Base-by-base conservation (phyloP, 1,284 basidiomycete genomes). In the Papiliotrema terrestris region DNA sequence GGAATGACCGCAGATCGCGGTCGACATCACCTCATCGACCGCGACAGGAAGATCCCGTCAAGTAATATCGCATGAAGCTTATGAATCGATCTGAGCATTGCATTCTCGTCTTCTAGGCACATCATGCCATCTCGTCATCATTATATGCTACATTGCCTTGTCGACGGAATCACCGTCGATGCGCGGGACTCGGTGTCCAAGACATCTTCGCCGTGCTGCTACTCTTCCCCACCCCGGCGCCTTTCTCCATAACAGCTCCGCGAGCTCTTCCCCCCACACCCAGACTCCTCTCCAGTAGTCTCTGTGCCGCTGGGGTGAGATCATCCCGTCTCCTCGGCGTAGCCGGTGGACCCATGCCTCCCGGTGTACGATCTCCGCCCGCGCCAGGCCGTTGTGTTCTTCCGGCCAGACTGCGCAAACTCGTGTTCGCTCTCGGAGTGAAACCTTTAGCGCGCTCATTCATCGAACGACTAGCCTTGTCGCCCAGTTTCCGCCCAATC, bases 241-340 rank as follows among this genome's bases (percentile, higher is more conserved):
- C 75, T 59, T 77, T 80, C 42, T 83, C 85, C 85, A 86, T 87
- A 3, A 81, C 85, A 20, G 87, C 86, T 2, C 84, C 83, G 54
- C 88, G 79, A 64, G 83, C 81, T 22, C 80, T 53, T 14, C 42
- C 42, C 9, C 45, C 49, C 48, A 64, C 39, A 0, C 69, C 67
- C 22, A 72, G 52, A 44, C 85, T 86, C 58, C 87, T 79, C 63
- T 90, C 84, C 55, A 95, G 76, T 43, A 95, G 69, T 53, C 84
- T 79, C 65, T 80, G 82, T 23, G 85, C 91, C 14, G 91, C 91
- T 14, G 91, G 91, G 0, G 90, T 92, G 55, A 94, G 74, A 58
- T 81, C 83, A 6, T 86, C 88, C 25, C 65, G 53, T 32, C 72
- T 51, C 35, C 84, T 22, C 79, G 83, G 70, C 79, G 83, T 66